Evolutionary conservation across 345 rosid species (phyloP).

Genomic region (Dipteronia dyeriana): DNA sequence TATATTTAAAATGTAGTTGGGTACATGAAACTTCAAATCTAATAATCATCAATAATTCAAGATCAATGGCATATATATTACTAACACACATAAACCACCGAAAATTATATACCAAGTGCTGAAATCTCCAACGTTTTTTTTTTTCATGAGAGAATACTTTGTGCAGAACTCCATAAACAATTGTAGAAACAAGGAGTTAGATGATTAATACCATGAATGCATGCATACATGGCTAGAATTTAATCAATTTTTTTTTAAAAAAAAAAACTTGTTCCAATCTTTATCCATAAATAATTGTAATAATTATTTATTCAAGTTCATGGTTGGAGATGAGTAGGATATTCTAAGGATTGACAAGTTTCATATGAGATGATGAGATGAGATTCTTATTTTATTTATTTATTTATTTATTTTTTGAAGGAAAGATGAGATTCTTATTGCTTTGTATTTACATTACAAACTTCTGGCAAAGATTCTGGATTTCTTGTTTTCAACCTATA

Average conservation of each 20-base stretch:
- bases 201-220: not conserved
- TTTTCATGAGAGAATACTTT: too few species aligned
- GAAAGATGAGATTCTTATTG: conserved; percentile 9
- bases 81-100: too few species aligned
- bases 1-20: too few species aligned
- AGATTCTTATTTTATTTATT: conserved; percentile 14
- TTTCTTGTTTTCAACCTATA: not conserved
- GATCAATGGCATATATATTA: too few species aligned
- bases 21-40: too few species aligned
- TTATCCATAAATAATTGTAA: not conserved
- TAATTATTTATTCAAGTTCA: conserved; percentile 8
- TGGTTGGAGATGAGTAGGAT: conserved; percentile 19
- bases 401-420: too few species aligned
- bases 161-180: too few species aligned
- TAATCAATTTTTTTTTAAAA: not conserved
- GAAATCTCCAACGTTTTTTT: too few species aligned
- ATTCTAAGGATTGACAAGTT: not conserved
- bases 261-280: not conserved
- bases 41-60: too few species aligned
- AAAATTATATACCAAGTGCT: too few species aligned
- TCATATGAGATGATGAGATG: not conserved
- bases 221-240: not conserved
- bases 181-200: not conserved
- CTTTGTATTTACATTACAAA: not conserved
- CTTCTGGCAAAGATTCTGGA: not conserved